Conservation (phyloP, 1,139 yeast species). For the Saccharomyces pastorianus region DNA sequence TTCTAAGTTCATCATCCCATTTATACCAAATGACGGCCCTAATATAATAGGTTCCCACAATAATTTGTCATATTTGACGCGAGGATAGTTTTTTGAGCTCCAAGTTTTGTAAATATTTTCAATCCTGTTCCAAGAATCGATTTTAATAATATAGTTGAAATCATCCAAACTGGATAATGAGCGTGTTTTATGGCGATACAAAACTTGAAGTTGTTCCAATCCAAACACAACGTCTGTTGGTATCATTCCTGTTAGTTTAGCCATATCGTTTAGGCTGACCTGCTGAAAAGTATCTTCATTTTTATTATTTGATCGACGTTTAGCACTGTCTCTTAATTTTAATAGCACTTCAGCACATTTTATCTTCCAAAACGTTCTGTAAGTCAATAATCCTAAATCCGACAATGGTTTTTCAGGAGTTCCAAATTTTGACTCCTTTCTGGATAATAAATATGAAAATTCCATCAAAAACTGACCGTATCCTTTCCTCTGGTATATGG, state of each 20-base stretch:
- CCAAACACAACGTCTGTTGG: constrained; percentile 84
- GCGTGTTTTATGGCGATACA: constrained; percentile 25
- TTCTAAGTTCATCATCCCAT: constrained; percentile 33
- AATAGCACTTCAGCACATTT: constrained; percentile 41
- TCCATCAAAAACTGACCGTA: constrained; percentile 85
- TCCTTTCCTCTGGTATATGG: constrained; percentile 81
- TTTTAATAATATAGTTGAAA: constrained; percentile 44
- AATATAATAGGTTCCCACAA: constrained; percentile 78
- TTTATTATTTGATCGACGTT: neutral
- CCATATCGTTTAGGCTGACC: constrained; percentile 51
- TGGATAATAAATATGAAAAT: constrained; percentile 72
- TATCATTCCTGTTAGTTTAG: constrained; percentile 75
- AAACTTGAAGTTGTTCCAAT: constrained; percentile 63
- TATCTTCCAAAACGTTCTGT: constrained; percentile 79
- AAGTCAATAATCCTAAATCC: constrained; percentile 76
- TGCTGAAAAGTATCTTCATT: neutral
- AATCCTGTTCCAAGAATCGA: constrained; percentile 42
- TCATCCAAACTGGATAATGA: constrained; percentile 20
- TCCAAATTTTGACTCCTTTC: constrained; percentile 71
- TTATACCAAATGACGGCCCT: constrained; percentile 77
- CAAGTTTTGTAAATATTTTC: constrained; percentile 42
- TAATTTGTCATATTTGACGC: constrained; percentile 44
- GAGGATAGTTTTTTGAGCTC: constrained; percentile 48
- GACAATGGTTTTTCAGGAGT: constrained; percentile 94
- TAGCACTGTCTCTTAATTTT: neutral